Evolutionary conservation across 1,139 yeast genomes (phyloP), one percentile per base, ranked within the genome.

Genomic region (Kluyveromyces marxianus): DNA sequence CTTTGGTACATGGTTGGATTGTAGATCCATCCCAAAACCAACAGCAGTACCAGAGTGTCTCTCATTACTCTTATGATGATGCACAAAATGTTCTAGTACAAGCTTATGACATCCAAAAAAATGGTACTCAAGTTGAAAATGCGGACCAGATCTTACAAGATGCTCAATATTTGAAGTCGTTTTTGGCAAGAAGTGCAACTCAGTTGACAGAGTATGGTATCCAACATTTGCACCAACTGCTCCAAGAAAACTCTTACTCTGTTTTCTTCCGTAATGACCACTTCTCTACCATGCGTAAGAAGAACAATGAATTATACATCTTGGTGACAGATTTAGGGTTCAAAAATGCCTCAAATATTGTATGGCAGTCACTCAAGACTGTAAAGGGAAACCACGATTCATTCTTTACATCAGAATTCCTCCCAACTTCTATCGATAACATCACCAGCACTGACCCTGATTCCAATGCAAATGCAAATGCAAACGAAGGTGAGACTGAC

Each of bases 181-280:
- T 68, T 49, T 53, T 68, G 42, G 67, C 67, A 3, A 55, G 65
- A 21, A 78, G 84, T 50, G 74, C 77, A 3, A 80, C 95, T 0
- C 96, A 89, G 59, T 67, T 88, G 55, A 86, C 96, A 0, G 67
- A 67, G 1, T 65, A 68, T 44, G 97, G 97, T 0, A 60, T 87
- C 25, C 50, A 59, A 3, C 65, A 61, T 37, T 54, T 79, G 42
- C 54, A 64, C 25, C 64, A 66, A 3, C 58, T 71, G 14, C 62
- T 85, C 42, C 62, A 70, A 42, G 66, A 71, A 10, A 71, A 73
- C 25, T 66, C 80, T 32, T 71, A 83, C 50, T 73, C 80, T 1
- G 78, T 89, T 0, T 75, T 89, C 49, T 89, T 89, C 69, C 71
- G 96, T 56, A 89, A 89, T 63, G 87, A 88, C 63, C 96, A 88